Base-by-base conservation (phyloP, 176 grass and related monocot genomes). In the Raddia guianensis region DNA sequence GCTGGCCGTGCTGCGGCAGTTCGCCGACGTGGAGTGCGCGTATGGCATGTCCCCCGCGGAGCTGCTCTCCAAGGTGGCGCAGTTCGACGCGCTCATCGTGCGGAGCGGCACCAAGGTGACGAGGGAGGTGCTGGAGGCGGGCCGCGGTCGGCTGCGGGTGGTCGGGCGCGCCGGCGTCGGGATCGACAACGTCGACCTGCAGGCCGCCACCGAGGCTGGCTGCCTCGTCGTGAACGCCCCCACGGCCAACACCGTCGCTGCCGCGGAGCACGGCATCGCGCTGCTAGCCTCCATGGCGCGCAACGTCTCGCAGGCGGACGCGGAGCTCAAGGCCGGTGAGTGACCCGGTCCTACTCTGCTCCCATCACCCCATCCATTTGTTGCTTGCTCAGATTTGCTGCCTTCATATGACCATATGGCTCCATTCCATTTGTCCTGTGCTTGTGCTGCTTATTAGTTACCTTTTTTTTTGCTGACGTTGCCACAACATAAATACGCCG, bases 111-210 rank as follows among this genome's bases (percentile, higher is more conserved):
- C 92, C 15, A 94, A 91, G 83, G 92, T 94, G 58, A 88, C 92
- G 32, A 73, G 92, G 63, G 92, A 94, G 64, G 92, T 94, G 75
- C 83, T 94, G 56, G 89, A 89, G 66, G 92, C 92, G 1, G 83
- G 84, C 0, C 62, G 78, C 14, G 89, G 86, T 0, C 66, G 89
- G 35, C 84, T 94, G n/a, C 82, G 80, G 12, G 92, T 91, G 1
- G 92, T 91, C 2, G 92, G 89, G 7, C 76, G 92, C 15, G 92
- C 92, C 32, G 92, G 92, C 33, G 89, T 94, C 34, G 89, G 92
- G 78, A 94, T 91, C 77, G 92, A 94, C 87, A 94, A 94, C 78
- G 89, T 94, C 67, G 92, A 94, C 85, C 65, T 94, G 19, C 92
- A 89, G 75, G 89, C 92, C 0, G 92, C 92, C 0, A 94, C 92